Conservation (phyloP, 2,329 filamentous ascomycete genomes). For the Thielaviopsis ethacetica region DNA sequence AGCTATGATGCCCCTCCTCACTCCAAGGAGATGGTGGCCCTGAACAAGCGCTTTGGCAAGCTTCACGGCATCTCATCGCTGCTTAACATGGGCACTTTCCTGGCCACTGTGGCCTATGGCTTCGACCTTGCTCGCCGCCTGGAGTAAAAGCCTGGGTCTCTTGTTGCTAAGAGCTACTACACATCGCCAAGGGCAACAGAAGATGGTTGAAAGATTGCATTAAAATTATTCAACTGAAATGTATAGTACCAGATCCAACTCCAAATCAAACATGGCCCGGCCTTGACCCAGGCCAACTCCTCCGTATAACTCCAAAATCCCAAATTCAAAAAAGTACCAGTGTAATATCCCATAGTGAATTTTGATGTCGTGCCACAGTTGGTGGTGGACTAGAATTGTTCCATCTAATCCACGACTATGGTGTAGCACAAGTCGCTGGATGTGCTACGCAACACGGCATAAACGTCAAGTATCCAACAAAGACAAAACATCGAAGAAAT, state of each 20-base stretch:
- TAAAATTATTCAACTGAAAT: background rate
- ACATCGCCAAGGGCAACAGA: too few species aligned
- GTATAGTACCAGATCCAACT: background rate
- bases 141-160: conserved; percentile 19
- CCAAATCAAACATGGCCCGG: background rate
- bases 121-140: conserved; percentile 52
- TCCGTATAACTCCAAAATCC: background rate
- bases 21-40: conserved; percentile 62
- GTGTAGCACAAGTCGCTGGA: background rate
- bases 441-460: background rate
- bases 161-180: too few species aligned
- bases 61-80: conserved; percentile 71
- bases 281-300: background rate
- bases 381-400: background rate
- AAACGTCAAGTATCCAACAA: background rate
- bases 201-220: too few species aligned
- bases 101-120: conserved; percentile 62
- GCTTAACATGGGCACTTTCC: conserved; percentile 56
- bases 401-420: background rate
- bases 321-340: background rate
- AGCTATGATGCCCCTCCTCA: conserved; percentile 66
- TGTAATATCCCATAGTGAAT: background rate
- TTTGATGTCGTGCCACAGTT: background rate
- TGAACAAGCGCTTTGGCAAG: conserved; percentile 65
- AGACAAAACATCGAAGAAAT: background rate